Evolutionary conservation across 1,284 basidiomycete species (phyloP).

Genomic region (Malassezia psittaci): DNA sequence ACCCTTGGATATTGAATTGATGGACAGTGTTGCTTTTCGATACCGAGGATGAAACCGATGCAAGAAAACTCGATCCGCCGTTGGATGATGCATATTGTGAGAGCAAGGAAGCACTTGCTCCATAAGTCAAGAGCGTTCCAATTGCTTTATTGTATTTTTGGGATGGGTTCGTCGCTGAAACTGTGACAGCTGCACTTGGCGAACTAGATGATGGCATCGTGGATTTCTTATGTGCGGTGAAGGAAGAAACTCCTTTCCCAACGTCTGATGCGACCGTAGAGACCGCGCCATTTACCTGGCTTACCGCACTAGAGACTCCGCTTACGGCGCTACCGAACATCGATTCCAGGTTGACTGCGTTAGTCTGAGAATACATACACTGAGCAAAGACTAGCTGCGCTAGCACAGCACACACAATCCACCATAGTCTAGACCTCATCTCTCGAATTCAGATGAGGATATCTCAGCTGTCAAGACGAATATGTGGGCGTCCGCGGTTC

Average conservation of each 20-base stretch:
- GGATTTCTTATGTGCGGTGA: background rate
- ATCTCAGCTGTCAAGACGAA: too few relatives aligned
- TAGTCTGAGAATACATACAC: background rate
- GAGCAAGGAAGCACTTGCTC: background rate
- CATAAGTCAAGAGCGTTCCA: constrained; percentile 9
- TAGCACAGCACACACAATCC: background rate
- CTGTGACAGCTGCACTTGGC: background rate
- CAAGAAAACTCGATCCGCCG: background rate
- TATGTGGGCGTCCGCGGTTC: too few relatives aligned
- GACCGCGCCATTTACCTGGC: background rate
- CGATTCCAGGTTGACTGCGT: background rate
- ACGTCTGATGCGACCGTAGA: background rate
- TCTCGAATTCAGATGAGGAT: too few relatives aligned
- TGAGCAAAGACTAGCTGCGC: background rate
- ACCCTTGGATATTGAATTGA: background rate
- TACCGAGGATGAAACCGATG: background rate
- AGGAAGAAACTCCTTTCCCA: background rate
- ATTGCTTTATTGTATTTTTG: constrained; percentile 12
- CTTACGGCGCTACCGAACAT: too few relatives aligned
- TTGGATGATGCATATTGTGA: background rate
- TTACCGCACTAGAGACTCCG: background rate
- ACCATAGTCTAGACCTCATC: too few relatives aligned
- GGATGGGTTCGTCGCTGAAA: background rate
- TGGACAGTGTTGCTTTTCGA: background rate
- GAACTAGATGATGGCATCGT: background rate